Conservation (phyloP, 441 rosid species). For the Arabidopsis hybrid region DNA sequence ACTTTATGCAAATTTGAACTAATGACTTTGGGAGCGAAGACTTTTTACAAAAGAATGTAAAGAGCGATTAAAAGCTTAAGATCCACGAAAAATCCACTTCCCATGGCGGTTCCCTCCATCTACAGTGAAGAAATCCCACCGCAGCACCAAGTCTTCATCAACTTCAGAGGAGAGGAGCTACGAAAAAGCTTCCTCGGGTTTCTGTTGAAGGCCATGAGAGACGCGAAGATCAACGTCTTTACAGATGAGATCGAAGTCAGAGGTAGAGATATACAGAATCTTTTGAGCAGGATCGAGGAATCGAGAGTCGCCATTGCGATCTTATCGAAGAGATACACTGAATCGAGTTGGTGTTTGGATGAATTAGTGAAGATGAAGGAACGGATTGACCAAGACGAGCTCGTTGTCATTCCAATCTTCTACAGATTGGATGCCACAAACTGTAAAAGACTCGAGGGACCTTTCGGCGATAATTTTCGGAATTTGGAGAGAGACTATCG, state of each 20-base stretch:
- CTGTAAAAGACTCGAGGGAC: constrained; percentile 20
- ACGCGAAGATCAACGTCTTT: constrained; percentile 27
- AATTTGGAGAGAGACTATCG: not conserved
- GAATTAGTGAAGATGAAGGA: constrained; percentile 30
- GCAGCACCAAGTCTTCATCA: constrained; percentile 35
- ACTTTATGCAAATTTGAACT: not conserved
- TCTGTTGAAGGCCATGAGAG: constrained; percentile 24
- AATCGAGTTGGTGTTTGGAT: constrained; percentile 32
- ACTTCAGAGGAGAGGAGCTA: constrained; percentile 33
- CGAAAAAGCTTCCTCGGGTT: constrained; percentile 24
- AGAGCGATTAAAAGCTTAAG: not conserved
- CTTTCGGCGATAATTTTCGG: constrained; percentile 24
- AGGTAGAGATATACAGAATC: constrained; percentile 27
- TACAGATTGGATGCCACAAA: constrained; percentile 3
- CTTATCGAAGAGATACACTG: constrained; percentile 21
- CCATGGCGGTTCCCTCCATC: constrained; percentile 15
- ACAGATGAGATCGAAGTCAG: not conserved
- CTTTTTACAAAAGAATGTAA: not conserved
- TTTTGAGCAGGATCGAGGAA: constrained; percentile 31
- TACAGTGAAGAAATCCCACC: constrained; percentile 6
- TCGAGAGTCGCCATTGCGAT: constrained; percentile 29
- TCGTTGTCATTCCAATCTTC: constrained; percentile 27
- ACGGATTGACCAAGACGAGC: constrained; percentile 18
- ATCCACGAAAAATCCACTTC: not conserved
- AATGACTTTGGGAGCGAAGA: not conserved